phyloP scores from a whole-genome alignment of 768 basidiomycete species.

The Mycena amicta region DNA sequence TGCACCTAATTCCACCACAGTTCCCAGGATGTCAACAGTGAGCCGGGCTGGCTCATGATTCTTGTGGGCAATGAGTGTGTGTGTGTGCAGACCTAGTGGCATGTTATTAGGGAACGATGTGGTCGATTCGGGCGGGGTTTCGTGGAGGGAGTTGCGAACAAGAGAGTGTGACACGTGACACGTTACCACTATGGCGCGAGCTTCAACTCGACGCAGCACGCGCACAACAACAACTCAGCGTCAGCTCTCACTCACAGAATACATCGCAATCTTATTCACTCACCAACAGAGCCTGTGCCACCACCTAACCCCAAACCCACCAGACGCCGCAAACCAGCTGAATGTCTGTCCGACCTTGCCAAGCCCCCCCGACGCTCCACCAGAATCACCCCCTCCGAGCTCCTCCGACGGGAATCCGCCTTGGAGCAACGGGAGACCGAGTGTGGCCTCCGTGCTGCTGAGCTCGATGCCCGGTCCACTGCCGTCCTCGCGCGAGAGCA shows the following conservation, averaged over 20 bases:
- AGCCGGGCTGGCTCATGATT: neutral
- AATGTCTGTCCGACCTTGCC: conserved; percentile 20
- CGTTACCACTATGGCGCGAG: neutral
- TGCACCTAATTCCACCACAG: neutral
- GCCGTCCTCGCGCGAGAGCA: conserved; percentile 43
- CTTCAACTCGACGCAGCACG: neutral
- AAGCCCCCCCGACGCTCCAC: conserved; percentile 36
- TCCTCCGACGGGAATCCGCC: conserved; percentile 39
- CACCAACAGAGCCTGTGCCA: neutral
- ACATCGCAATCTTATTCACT: neutral
- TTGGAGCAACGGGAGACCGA: conserved; percentile 43
- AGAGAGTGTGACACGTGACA: neutral
- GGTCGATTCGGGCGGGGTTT: too few relatives aligned
- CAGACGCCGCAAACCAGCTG: conserved; percentile 19
- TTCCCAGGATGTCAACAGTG: neutral
- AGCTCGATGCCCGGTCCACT: conserved; percentile 44
- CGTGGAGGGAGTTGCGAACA: neutral
- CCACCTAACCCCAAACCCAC: neutral
- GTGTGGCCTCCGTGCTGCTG: conserved; percentile 36
- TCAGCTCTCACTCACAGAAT: neutral
- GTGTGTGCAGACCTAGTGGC: too few relatives aligned
- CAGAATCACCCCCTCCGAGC: conserved; percentile 42
- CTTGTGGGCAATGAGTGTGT: neutral
- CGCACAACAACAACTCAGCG: neutral
- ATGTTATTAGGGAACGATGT: too few relatives aligned